A percentile compares a stretch with the other conserved stretches of the same genome.
Conservation (phyloP, 1,139 yeast species). For the Trichomonascaceae sp. region DNA sequence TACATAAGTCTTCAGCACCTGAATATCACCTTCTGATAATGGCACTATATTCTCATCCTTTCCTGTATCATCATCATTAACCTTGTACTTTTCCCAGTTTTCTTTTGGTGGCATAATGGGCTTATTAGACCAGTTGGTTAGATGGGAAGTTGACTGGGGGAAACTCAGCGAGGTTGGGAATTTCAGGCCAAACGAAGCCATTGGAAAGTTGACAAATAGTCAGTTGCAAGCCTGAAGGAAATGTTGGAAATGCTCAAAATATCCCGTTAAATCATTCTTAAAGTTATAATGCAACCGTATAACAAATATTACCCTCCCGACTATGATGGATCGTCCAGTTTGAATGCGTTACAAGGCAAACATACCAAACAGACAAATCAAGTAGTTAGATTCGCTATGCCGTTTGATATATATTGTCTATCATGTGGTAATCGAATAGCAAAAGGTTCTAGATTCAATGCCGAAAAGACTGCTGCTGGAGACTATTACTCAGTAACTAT, state of each 20-base stretch:
- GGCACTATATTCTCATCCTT: conserved; percentile 72
- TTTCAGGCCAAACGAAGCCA: background rate
- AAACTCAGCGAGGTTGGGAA: background rate
- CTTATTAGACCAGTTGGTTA: background rate
- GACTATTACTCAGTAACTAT: conserved; percentile 29
- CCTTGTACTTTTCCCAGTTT: conserved; percentile 95
- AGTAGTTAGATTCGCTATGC: conserved; percentile 32
- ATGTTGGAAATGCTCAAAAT: background rate
- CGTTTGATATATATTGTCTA: conserved; percentile 27
- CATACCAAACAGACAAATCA: conserved; percentile 24
- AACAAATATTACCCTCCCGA: conserved; percentile 35
- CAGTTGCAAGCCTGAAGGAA: background rate
- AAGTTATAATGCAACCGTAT: conserved; percentile 20
- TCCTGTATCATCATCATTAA: conserved; percentile 77
- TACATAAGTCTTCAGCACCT: conserved; percentile 82
- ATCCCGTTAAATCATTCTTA: background rate
- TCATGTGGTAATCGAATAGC: conserved; percentile 26
- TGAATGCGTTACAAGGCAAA: conserved; percentile 29
- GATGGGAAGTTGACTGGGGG: background rate
- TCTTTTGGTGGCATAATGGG: conserved; percentile 72
- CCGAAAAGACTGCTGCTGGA: conserved; percentile 30
- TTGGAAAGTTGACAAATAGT: background rate
- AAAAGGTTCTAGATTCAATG: conserved; percentile 33
- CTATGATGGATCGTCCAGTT: conserved; percentile 29
- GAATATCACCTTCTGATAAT: conserved; percentile 92